Base-by-base conservation (phyloP, 768 basidiomycete genomes). In the Collybia nuda region DNA sequence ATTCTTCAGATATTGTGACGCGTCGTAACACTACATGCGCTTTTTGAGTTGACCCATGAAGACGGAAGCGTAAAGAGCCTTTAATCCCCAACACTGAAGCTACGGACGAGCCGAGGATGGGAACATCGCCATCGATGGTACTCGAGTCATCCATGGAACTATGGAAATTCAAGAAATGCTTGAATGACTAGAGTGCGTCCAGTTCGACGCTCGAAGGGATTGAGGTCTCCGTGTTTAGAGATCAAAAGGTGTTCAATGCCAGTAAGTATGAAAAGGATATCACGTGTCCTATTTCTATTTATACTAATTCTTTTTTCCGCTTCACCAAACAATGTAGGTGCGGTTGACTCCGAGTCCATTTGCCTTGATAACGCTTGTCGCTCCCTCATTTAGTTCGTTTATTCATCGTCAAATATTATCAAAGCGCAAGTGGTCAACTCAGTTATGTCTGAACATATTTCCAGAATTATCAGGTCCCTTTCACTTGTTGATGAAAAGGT, bases 1-100 rank as follows among this genome's bases (percentile, higher is more conserved):
- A 67, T 56, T 78, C 72, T 22, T 78, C 77, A 11, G 75, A 63
- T 17, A 70, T 48, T 54, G 74, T 74, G 55, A 84, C 84, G 66
- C 85, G 84, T 70, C 80, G 75, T 39, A 88, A 66, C 56, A 87
- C 70, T 56, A 85, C 75, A 67, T 88, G 86, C 22, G 86, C 76
- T 63, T 86, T 88, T 59, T 84, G 82, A 48, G 74, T 81, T 55
- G 78, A 76, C 21, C 81, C 78, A 76, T 87, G 85, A 55, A 76
- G 79, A 55, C 82, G 78, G 68, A 88, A 78, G 59, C 84, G 85
- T 59, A 88, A 69, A 44, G 70, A 62, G 36, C 79, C 80, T 65
- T 81, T 80, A 61, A 88, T 68, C 53, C 84, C 85, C 47, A 88
- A 76, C 52, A 84, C 57, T 40, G 85, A 78, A 36, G 78, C 65